Evolutionary conservation across 495 filamentous ascomycete genomes (phyloP), one percentile per base, ranked within the genome.

Genomic region (Xylaria sp.): DNA sequence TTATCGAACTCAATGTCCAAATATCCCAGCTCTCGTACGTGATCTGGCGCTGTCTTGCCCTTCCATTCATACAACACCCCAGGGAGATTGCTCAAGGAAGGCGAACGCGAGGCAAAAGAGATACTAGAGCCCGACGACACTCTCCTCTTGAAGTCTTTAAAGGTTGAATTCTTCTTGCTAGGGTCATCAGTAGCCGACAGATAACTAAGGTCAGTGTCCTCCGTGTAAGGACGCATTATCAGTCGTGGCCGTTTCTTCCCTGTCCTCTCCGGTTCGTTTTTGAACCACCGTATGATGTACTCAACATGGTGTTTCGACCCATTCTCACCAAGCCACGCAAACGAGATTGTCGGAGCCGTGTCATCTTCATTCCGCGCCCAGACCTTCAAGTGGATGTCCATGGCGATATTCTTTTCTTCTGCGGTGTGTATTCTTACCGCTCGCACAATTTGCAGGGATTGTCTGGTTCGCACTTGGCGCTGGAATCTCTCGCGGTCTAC

Each of bases 201-300:
- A 50, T 69, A 63, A 55, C 58, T 62, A 19, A 67, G 41, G 31
- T 71, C 68, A n/a, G 24, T 68, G 19, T 70, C 67, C n/a, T 61
- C 71, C 6, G 71, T 71, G 44, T 71, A 64, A 24, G 72, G 43
- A 33, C 52, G 63, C 21, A 77, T 17, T 59, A 69, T 61, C 26
- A 77, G 44, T 21, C 57, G 57, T 12, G 57, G 55, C 53, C 65
- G 72, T 3, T 52, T 70, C 1, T 75, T 71, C n/a, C 71, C 71
- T 64, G 52, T 67, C 19, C 74, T 52, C 43, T 77, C 73, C 15
- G 73, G 68, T 6, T 58, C 61, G 24, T 57, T 71, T 52, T 70
- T 75, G 55, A 77, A 77, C 75, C 75, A 77, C 15, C 75, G 71
- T 14, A 75, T 75, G 7, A 37, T 33, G 14, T 71, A 77, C 35